Percentiles rank a stretch among this genome's conserved stretches.
These are phyloP conservation scores for Capsicum chinense DNA, from an alignment of 257 asterid genomes.

Conservation along the genomic window DNA sequence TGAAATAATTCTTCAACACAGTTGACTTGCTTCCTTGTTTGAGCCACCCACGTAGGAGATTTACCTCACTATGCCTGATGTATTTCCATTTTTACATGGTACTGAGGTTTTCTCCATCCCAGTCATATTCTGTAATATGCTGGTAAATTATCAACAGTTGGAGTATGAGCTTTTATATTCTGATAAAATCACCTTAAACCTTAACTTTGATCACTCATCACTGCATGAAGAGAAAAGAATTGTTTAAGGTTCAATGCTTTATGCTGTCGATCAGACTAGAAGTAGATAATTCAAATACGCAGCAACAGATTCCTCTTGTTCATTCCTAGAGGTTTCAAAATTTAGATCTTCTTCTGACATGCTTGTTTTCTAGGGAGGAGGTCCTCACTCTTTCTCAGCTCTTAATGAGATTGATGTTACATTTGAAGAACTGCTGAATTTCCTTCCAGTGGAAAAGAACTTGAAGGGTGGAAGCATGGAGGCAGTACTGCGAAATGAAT, in stretches of 20 bases:
- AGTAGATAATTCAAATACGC: constrained; percentile 9
- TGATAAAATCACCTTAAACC: constrained; percentile 2
- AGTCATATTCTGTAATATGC: constrained; percentile 19
- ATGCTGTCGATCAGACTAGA: constrained; percentile 26
- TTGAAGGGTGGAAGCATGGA: constrained; percentile 40
- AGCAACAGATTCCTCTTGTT: neutral
- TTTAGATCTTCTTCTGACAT: constrained; percentile 25
- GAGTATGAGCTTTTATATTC: neutral
- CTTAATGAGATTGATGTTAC: constrained; percentile 43
- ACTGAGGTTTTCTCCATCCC: constrained; percentile 24
- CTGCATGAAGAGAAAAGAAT: constrained; percentile 16
- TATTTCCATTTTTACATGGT: constrained; percentile 14
- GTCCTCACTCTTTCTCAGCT: constrained; percentile 45
- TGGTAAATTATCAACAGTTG: constrained; percentile 21
- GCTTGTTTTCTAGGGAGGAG: constrained; percentile 50
- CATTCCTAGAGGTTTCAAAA: constrained; percentile 12
- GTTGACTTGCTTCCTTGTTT: constrained; percentile 8
- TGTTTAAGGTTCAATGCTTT: neutral
- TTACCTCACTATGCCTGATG: constrained; percentile 15
- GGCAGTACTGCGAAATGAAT: constrained; percentile 49
- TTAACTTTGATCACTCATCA: neutral
- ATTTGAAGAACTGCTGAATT: constrained; percentile 61
- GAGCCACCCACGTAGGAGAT: neutral
- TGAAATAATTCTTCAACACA: neutral
- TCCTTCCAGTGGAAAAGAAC: constrained; percentile 56